A percentile compares a stretch with the other conserved stretches of the same genome.
Conservation (phyloP, 768 basidiomycete genomes). For the Lentinula detonsa region DNA sequence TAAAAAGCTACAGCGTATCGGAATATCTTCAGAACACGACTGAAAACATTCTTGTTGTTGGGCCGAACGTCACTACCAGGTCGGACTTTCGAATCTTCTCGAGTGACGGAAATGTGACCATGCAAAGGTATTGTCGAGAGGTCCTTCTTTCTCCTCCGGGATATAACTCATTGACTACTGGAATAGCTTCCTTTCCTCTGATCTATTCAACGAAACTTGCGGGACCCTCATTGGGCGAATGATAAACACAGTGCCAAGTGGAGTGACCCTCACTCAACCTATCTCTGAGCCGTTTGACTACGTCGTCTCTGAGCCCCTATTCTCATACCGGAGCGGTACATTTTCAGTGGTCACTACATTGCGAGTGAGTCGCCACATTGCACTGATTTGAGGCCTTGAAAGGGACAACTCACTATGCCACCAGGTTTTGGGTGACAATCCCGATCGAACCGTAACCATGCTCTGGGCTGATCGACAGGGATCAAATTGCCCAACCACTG, state of each 20-base stretch:
- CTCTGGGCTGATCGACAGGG: background rate
- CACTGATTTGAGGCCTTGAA: background rate
- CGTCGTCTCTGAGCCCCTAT: constrained; percentile 21
- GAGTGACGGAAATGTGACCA: constrained; percentile 16
- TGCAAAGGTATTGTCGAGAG: constrained; percentile 10
- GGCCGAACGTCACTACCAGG: constrained; percentile 12
- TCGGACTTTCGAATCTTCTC: constrained; percentile 19
- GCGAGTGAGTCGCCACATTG: constrained; percentile 22
- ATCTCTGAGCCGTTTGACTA: constrained; percentile 27
- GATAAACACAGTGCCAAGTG: constrained; percentile 41
- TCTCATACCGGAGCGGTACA: constrained; percentile 26
- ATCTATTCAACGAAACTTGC: constrained; percentile 32
- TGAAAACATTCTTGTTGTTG: constrained; percentile 13
- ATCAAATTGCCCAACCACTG: background rate
- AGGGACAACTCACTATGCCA: background rate
- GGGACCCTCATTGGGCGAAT: constrained; percentile 34
- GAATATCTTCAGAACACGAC: constrained; percentile 9
- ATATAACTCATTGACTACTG: background rate
- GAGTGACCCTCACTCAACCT: constrained; percentile 35
- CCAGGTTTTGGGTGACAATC: background rate
- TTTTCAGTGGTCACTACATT: constrained; percentile 34
- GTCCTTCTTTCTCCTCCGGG: background rate
- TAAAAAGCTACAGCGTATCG: constrained; percentile 1
- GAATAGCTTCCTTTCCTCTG: constrained; percentile 1
- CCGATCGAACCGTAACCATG: constrained; percentile 2